These are phyloP conservation scores for Auxenochlorella pyrenoidosa DNA, from an alignment of 139 green algal genomes.

Conservation along the genomic window DNA sequence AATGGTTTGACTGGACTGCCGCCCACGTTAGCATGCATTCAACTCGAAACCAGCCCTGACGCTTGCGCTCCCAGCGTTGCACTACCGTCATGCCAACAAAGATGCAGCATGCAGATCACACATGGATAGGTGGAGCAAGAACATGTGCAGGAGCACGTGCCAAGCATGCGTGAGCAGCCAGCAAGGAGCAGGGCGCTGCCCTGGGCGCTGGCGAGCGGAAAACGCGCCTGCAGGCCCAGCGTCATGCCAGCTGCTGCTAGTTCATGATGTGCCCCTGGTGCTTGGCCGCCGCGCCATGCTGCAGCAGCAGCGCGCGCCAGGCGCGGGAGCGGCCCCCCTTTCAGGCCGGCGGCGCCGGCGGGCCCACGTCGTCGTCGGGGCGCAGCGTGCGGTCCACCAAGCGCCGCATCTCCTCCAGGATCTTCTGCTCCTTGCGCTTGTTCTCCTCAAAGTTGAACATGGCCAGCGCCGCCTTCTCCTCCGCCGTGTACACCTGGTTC, in stretches of 20 bases:
- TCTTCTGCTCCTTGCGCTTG: conserved; percentile 91
- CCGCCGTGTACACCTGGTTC: conserved; percentile 95
- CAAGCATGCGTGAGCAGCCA: not conserved
- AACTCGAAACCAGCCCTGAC: too few relatives aligned
- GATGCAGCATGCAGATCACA: too few relatives aligned
- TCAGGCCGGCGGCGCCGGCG: conserved; percentile 5
- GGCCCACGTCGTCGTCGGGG: conserved; percentile 22
- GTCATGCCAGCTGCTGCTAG: not conserved
- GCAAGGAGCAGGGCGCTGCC: not conserved
- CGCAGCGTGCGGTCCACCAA: conserved; percentile 81
- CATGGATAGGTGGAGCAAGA: too few relatives aligned
- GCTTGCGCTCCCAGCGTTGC: too few relatives aligned
- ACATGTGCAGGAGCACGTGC: too few relatives aligned
- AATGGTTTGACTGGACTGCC: too few relatives aligned
- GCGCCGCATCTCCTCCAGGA: conserved; percentile 87
- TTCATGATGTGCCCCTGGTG: not conserved
- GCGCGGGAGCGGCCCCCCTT: not conserved
- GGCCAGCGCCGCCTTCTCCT: conserved; percentile 97
- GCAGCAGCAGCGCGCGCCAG: too few relatives aligned
- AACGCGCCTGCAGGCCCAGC: not conserved
- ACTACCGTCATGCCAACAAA: too few relatives aligned
- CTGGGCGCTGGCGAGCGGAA: too few relatives aligned
- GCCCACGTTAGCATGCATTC: too few relatives aligned
- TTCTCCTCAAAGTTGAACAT: conserved; percentile 99
- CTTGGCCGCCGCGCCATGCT: not conserved